Evolutionary conservation across 257 asterid genomes (phyloP).

Genomic region (Jasminum sambac): DNA sequence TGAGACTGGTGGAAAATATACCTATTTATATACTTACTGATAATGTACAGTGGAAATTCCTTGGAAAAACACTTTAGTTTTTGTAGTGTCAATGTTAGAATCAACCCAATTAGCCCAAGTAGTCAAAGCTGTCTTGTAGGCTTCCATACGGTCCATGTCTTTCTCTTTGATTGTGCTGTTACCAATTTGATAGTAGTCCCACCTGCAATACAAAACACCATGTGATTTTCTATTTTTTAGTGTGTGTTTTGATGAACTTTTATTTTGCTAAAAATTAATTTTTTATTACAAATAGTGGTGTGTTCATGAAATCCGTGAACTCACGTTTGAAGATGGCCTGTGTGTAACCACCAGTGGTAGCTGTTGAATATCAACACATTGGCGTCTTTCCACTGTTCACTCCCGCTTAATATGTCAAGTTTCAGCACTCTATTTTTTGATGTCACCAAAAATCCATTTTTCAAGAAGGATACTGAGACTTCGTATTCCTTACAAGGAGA

Average conservation of each 20-base stretch:
- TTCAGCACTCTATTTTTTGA: slow-evolving; percentile 36
- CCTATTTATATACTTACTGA: slow-evolving; percentile 31
- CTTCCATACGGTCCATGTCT: slow-evolving; percentile 63
- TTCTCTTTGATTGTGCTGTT: slow-evolving; percentile 37
- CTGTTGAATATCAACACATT: slow-evolving; percentile 63
- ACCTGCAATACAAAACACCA: slow-evolving; percentile 35
- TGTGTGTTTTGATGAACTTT: too few species aligned
- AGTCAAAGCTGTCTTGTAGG: slow-evolving; percentile 56
- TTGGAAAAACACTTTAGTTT: slow-evolving; percentile 61
- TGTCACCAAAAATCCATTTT: slow-evolving; percentile 42
- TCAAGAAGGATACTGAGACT: slow-evolving; percentile 26
- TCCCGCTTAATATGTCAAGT: slow-evolving; percentile 52
- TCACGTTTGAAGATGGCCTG: slow-evolving; percentile 49
- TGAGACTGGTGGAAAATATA: too few species aligned
- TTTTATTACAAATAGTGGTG: too few species aligned
- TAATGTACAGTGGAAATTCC: slow-evolving; percentile 69
- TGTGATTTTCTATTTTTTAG: neutral
- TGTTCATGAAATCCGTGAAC: neutral
- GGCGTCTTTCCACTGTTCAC: slow-evolving; percentile 40
- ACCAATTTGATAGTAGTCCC: slow-evolving; percentile 54
- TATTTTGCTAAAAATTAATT: too few species aligned
- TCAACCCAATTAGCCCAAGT: slow-evolving; percentile 83
- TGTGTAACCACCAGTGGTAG: slow-evolving; percentile 90
- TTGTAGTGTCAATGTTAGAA: slow-evolving; percentile 47
- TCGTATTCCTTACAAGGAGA: slow-evolving; percentile 32